phyloP scores from a whole-genome alignment of 2,329 filamentous ascomycete species.

The Cladosporium sp. region DNA sequence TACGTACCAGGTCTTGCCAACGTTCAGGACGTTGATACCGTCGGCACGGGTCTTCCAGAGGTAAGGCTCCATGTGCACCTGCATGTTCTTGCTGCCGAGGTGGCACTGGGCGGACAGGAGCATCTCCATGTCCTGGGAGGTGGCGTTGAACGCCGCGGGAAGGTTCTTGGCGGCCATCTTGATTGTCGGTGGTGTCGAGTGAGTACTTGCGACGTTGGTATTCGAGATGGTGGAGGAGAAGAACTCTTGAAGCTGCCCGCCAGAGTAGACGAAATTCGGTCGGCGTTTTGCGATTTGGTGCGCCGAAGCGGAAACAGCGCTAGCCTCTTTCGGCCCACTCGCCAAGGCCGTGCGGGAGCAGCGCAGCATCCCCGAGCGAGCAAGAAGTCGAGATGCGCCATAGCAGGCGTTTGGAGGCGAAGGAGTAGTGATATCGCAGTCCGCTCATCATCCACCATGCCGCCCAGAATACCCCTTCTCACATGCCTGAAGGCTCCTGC shows the following conservation, averaged over 20 bases:
- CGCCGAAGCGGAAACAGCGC: no score
- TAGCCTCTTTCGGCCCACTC: no score
- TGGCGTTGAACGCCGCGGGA: constrained; percentile 93
- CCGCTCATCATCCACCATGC: constrained; percentile 32
- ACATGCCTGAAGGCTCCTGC: constrained; percentile 39
- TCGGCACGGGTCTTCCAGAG: constrained; percentile 99
- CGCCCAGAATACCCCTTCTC: constrained; percentile 43
- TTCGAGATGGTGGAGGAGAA: constrained; percentile 11
- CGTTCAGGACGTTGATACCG: constrained; percentile 98
- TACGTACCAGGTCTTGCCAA: constrained; percentile 98
- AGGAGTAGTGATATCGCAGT: constrained; percentile 3
- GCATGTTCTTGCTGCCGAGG: constrained; percentile 97
- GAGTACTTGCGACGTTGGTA: constrained; percentile 12
- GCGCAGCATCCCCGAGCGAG: constrained; percentile 5
- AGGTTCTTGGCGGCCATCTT: constrained; percentile 95
- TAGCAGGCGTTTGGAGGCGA: constrained; percentile 1
- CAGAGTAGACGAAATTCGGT: constrained; percentile 8
- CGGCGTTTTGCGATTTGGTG: constrained; percentile 9
- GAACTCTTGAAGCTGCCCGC: neutral
- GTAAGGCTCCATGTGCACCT: constrained; percentile 99
- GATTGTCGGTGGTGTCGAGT: constrained; percentile 41
- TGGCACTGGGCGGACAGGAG: constrained; percentile 95
- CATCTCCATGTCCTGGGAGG: constrained; percentile 98
- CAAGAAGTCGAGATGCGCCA: constrained; percentile 13
- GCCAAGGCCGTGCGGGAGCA: no score